Percentiles rank a stretch among this genome's conserved stretches.
phyloP scores from a whole-genome alignment of 257 asterid species.

The Jasminum sambac region DNA sequence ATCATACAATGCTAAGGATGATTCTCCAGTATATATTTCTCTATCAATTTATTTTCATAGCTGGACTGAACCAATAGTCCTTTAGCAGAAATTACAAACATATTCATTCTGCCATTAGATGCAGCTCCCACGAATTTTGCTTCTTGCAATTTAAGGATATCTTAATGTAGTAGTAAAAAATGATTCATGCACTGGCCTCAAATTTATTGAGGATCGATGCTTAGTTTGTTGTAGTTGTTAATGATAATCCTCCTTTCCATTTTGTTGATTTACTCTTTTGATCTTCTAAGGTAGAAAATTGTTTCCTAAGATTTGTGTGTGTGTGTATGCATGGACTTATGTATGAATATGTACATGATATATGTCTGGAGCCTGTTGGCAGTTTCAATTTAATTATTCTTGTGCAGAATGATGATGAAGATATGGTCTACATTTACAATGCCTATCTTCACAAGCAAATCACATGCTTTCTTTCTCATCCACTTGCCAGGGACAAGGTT shows the following conservation, averaged over 20 bases:
- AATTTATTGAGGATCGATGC: neutral
- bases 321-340: too few species aligned
- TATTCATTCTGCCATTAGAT: neutral
- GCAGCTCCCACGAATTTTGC: neutral
- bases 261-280: constrained; percentile 9
- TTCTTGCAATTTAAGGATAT: neutral
- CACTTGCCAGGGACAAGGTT: constrained; percentile 91
- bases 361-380: constrained; percentile 21
- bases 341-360: too few species aligned
- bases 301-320: neutral
- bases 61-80: neutral
- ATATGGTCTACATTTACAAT: constrained; percentile 80
- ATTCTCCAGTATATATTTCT: neutral
- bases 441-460: constrained; percentile 91
- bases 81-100: neutral
- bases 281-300: constrained; percentile 1
- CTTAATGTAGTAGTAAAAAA: neutral
- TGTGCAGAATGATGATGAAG: constrained; percentile 90
- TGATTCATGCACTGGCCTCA: neutral
- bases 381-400: constrained; percentile 31
- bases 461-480: constrained; percentile 84
- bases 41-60: neutral
- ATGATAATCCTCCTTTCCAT: neutral
- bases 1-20: neutral
- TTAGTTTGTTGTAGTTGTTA: constrained; percentile 3